These are phyloP conservation scores for Begonia fuchsioides DNA, from an alignment of 306 rosid genomes.

Conservation along the genomic window DNA sequence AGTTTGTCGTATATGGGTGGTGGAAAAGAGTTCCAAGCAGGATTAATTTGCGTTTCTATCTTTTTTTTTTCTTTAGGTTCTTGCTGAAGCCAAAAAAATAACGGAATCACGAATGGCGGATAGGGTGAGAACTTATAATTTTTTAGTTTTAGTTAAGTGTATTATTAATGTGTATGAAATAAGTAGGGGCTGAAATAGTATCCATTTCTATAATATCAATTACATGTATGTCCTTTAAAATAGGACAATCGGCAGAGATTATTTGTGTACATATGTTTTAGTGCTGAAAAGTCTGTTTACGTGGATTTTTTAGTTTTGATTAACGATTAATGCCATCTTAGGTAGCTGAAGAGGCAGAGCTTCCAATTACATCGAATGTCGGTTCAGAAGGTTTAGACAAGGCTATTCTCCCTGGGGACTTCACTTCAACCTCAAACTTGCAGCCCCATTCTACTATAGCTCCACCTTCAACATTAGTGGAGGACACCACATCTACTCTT, in stretches of 20 bases:
- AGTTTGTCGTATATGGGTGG: too few relatives aligned
- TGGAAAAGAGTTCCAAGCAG: too few relatives aligned
- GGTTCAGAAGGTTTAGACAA: conserved; percentile 47
- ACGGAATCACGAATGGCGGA: conserved; percentile 52
- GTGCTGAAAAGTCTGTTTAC: not conserved
- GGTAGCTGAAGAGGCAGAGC: conserved; percentile 53
- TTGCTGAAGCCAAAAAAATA: conserved; percentile 76
- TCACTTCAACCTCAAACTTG: conserved; percentile 32
- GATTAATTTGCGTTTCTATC: too few relatives aligned
- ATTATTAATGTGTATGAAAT: not conserved
- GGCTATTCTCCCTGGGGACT: conserved; percentile 30
- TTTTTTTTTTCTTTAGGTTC: conserved; percentile 37
- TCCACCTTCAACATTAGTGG: conserved; percentile 27
- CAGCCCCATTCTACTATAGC: conserved; percentile 28
- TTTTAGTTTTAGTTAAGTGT: not conserved
- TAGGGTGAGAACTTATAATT: conserved; percentile 35
- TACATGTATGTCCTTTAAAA: not conserved
- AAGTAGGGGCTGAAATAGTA: not conserved
- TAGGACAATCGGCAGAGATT: not conserved
- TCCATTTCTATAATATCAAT: not conserved
- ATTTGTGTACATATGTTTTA: not conserved
- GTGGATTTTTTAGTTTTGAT: conserved; percentile 12
- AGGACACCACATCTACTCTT: conserved; percentile 65
- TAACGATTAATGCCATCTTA: conserved; percentile 12
- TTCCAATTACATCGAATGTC: conserved; percentile 38